A percentile compares a stretch with the other conserved stretches of the same genome.
phyloP scores from a whole-genome alignment of 495 filamentous ascomycete species.

The Aspergillus kassunensis region DNA sequence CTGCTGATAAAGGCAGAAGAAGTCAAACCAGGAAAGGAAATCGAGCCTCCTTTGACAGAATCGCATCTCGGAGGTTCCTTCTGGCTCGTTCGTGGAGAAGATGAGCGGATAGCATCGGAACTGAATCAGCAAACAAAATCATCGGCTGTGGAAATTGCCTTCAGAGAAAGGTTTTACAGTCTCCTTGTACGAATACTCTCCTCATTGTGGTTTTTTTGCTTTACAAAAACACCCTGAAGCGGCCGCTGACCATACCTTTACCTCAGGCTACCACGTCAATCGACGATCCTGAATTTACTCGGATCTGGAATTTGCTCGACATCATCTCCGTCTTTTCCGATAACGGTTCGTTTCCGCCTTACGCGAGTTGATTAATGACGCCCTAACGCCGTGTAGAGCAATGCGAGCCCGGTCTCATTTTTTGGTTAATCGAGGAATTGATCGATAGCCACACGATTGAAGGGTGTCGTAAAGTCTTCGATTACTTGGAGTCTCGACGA shows the following conservation, averaged over 20 bases:
- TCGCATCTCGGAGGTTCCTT: conserved; percentile 38
- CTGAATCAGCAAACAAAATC: conserved; percentile 46
- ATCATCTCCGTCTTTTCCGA: conserved; percentile 84
- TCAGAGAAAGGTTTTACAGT: conserved; percentile 70
- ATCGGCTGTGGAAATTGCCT: conserved; percentile 73
- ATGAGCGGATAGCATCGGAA: conserved; percentile 22
- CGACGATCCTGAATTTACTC: conserved; percentile 66
- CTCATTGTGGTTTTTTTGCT: not conserved
- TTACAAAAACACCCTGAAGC: not conserved
- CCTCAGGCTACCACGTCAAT: conserved; percentile 64
- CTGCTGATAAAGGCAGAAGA: conserved; percentile 62
- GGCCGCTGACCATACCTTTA: conserved; percentile 14
- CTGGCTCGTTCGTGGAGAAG: conserved; percentile 30
- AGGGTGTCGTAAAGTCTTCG: conserved; percentile 84
- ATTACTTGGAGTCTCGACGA: conserved; percentile 87
- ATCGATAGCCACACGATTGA: conserved; percentile 93
- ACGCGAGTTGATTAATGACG: not conserved
- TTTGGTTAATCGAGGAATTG: conserved; percentile 90
- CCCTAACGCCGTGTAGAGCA: conserved; percentile 52
- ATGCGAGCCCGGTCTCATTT: conserved; percentile 78
- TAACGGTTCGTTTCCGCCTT: conserved; percentile 44
- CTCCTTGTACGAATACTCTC: conserved; percentile 55
- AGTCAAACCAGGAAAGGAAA: conserved; percentile 59
- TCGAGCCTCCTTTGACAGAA: conserved; percentile 76
- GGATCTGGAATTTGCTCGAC: conserved; percentile 91